Evolutionary conservation across 2,329 filamentous ascomycete species (phyloP), one percentile per base, ranked within the genome.

Genomic region (Cladosporium oxysporum): DNA sequence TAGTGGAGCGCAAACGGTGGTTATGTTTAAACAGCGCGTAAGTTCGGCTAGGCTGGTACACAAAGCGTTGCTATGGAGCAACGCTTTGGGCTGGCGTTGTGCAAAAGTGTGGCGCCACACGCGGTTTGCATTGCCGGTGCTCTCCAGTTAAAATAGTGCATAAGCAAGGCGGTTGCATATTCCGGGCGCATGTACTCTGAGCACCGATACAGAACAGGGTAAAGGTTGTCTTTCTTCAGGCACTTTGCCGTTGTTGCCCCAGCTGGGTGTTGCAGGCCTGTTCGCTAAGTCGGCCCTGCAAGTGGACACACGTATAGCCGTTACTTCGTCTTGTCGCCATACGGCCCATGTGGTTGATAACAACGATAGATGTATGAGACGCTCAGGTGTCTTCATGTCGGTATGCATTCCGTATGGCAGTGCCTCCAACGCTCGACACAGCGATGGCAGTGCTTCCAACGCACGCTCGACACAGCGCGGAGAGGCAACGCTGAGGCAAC

Each of bases 11-110:
- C 16, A 7, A 14, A 21, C 33, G 21, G 6, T 58, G 55, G 55
- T 58, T 58, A 58, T 58, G 55, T 41, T 23, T 33, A 53, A 53
- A 33, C 52, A 55, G 52, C 52, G 52, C 52, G 29, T 12, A 21
- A 55, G 52, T 55, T 55, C 11, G 28, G 52, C 52, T 55, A 47
- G 52, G 28, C 31, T 5, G 26, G 18, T 55, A 55, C 29, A 53
- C 50, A 53, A 53, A 28, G 23, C 26, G 14, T 55, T 55, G 52
- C 49, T 47, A n/a, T 23, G 21, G 14, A 21, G 52, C 52, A 55
- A 55, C 52, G 52, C 52, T 33, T 33, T 33, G 28, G 28, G 29
- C 18, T 18, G 31, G 29, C 52, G 28, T 12, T 47, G 41, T 47
- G 41, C 41, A 23, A 47, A 26, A 26, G 23, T 26, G 23, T 26